Evolutionary conservation across 306 rosid genomes (phyloP).

Genomic region (Vigna unguiculata): DNA sequence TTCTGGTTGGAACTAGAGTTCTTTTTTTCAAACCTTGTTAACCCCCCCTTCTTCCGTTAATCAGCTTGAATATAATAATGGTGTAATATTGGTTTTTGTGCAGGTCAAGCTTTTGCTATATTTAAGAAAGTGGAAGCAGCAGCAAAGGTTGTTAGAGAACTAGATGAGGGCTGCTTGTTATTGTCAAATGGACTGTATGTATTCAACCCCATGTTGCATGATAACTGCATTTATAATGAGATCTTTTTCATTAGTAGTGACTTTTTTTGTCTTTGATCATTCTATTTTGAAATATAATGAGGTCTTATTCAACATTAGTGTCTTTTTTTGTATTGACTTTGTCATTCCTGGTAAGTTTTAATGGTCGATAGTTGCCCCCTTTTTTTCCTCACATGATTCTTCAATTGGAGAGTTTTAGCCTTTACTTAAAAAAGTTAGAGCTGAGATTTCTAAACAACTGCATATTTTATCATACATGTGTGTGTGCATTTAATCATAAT

Average conservation of each 20-base stretch:
- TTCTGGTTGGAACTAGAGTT: constrained; percentile 61
- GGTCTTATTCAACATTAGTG: neutral
- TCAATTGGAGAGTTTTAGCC: neutral
- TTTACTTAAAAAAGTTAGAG: no score
- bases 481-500: no score
- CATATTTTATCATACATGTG: no score
- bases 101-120: constrained; percentile 88
- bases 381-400: neutral
- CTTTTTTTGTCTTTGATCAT: neutral
- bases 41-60: neutral
- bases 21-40: neutral
- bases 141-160: constrained; percentile 58
- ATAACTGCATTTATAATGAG: neutral
- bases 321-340: neutral
- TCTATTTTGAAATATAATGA: neutral
- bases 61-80: constrained; percentile 15
- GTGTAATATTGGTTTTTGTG: constrained; percentile 42
- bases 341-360: neutral
- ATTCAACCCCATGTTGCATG: constrained; percentile 3
- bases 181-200: constrained; percentile 88
- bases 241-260: neutral
- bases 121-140: constrained; percentile 73
- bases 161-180: constrained; percentile 71
- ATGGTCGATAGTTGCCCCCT: neutral
- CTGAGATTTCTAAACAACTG: neutral